These are phyloP conservation scores for Chlorella sp. DNA, from an alignment of 139 green algal species.

Conservation along the genomic window DNA sequence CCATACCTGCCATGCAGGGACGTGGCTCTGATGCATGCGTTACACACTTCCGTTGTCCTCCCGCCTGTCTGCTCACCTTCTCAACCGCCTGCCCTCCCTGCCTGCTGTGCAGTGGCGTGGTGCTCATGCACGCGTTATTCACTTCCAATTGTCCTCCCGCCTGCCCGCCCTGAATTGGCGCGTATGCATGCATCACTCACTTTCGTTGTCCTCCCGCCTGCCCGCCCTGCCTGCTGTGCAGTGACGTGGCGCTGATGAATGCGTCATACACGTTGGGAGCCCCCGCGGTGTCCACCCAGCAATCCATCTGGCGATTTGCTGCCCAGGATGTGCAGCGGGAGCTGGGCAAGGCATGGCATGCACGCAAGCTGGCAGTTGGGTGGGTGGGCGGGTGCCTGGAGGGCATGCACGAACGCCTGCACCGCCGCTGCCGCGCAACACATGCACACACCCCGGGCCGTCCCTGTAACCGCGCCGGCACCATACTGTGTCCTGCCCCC, in stretches of 20 bases:
- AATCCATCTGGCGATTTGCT: constrained; percentile 7
- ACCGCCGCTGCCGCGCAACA: no score
- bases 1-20: neutral
- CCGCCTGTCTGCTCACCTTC: neutral
- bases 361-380: constrained; percentile 15
- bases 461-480: no score
- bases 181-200: neutral
- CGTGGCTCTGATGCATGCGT: no score
- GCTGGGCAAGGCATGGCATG: neutral
- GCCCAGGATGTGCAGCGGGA: neutral
- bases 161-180: no score
- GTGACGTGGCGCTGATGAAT: constrained; percentile 10
- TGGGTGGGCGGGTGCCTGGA: no score
- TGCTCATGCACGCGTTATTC: neutral
- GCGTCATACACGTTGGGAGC: constrained; percentile 2
- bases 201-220: neutral
- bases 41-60: neutral
- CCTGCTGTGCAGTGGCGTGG: neutral
- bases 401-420: no score
- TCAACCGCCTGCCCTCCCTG: neutral
- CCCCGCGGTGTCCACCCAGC: neutral
- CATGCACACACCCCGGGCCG: no score
- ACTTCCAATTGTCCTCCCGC: no score
- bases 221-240: neutral
- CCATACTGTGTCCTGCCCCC: no score